Evolutionary conservation across 2,329 filamentous ascomycete species (phyloP).

Genomic region (Didymella keratinophila): DNA sequence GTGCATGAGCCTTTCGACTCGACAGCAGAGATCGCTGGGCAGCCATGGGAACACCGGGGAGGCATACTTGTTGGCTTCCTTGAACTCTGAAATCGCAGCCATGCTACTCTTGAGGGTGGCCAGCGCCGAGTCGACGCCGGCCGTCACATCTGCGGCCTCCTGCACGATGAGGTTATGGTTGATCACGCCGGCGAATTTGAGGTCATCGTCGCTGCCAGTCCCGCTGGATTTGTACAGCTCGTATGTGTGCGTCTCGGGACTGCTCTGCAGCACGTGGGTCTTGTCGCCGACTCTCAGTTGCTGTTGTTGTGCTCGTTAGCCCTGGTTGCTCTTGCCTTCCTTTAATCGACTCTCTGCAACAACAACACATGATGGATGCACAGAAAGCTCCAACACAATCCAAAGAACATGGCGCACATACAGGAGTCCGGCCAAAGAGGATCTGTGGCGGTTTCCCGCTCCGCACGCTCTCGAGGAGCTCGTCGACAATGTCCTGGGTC

Average conservation of each 20-base stretch:
- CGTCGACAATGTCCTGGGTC: slow-evolving; percentile 52
- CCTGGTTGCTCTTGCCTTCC: slow-evolving; percentile 29
- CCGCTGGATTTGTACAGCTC: slow-evolving; percentile 64
- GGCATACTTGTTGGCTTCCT: slow-evolving; percentile 65
- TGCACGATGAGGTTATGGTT: slow-evolving; percentile 65
- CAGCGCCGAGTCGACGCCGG: slow-evolving; percentile 66
- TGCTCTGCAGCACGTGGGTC: slow-evolving; percentile 62
- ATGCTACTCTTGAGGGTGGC: slow-evolving; percentile 66
- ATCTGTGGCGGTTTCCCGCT: slow-evolving; percentile 50
- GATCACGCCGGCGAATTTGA: slow-evolving; percentile 65
- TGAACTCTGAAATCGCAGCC: slow-evolving; percentile 66
- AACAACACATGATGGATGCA: slow-evolving; percentile 9
- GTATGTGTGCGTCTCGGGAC: slow-evolving; percentile 61
- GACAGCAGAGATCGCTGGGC: slow-evolving; percentile 29
- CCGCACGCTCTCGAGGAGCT: slow-evolving; percentile 49
- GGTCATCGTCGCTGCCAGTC: slow-evolving; percentile 50
- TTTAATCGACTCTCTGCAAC: slow-evolving; percentile 17
- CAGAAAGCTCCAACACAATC: slow-evolving; percentile 9
- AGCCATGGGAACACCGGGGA: slow-evolving; percentile 40
- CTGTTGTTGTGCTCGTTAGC: slow-evolving; percentile 48
- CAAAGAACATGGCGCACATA: slow-evolving; percentile 38
- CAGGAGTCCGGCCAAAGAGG: slow-evolving; percentile 51
- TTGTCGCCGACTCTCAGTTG: slow-evolving; percentile 66
- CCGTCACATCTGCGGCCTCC: slow-evolving; percentile 62
- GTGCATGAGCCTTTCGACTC: slow-evolving; percentile 26